Percentiles rank a stretch among this genome's conserved stretches.
Evolutionary conservation across 176 grass and related monocot genomes (phyloP).

Genomic region (Aegilops sharonensis): DNA sequence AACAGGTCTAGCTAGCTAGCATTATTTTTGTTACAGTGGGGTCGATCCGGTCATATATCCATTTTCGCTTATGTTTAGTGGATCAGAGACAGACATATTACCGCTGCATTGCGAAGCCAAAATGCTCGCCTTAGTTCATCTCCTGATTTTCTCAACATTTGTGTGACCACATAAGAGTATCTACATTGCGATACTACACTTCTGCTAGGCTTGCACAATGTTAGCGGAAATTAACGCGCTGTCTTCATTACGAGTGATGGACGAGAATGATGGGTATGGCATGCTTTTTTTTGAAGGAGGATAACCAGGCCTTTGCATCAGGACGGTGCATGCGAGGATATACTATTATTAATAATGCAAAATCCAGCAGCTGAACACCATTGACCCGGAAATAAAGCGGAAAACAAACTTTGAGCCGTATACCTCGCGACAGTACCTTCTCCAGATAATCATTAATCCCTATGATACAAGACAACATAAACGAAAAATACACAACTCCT

Average conservation of each 20-base stretch:
- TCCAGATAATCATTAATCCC: too few relatives aligned
- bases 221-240: conserved; percentile 8
- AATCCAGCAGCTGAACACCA: too few relatives aligned
- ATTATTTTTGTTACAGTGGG: neutral
- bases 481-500: too few relatives aligned
- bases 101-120: neutral
- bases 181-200: too few relatives aligned
- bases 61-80: neutral
- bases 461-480: too few relatives aligned
- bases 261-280: conserved; percentile 31
- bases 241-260: neutral
- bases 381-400: too few relatives aligned
- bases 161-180: neutral
- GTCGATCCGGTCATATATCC: neutral
- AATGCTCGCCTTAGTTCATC: neutral
- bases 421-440: too few relatives aligned
- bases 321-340: too few relatives aligned
- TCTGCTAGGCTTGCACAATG: conserved; percentile 11
- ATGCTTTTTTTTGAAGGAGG: too few relatives aligned
- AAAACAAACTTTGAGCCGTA: too few relatives aligned
- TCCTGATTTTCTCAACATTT: neutral
- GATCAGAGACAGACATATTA: neutral
- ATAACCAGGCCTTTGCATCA: too few relatives aligned
- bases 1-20: neutral
- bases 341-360: too few relatives aligned